Evolutionary conservation across 352 stramenopile species (phyloP).

Genomic region (Pythium rhizo-oryzae): DNA sequence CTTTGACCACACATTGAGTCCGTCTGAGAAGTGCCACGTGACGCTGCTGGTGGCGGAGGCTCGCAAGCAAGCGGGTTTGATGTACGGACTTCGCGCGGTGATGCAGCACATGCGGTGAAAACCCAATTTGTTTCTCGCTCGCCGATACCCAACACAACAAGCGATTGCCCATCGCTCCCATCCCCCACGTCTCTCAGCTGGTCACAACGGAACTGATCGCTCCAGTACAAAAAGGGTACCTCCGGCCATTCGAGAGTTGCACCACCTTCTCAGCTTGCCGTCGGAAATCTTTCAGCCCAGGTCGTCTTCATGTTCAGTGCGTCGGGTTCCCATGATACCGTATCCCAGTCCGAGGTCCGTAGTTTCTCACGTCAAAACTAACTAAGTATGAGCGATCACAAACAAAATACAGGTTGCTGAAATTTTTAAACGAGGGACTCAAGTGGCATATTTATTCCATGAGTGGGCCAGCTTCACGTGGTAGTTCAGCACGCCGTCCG

Average conservation of each 20-base stretch:
- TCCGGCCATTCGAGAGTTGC: not conserved
- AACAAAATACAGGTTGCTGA: slow-evolving; percentile 11
- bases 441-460: slow-evolving; percentile 37
- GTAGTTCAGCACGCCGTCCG: slow-evolving; percentile 46
- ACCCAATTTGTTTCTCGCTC: not conserved
- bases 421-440: slow-evolving; percentile 21
- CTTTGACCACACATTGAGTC: slow-evolving; percentile 78
- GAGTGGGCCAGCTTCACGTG: slow-evolving; percentile 69
- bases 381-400: slow-evolving; percentile 10
- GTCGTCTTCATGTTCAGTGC: slow-evolving; percentile 15
- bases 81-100: slow-evolving; percentile 86
- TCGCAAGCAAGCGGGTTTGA: slow-evolving; percentile 84
- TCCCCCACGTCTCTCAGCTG: not conserved
- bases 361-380: slow-evolving; percentile 5
- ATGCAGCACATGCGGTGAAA: slow-evolving; percentile 87
- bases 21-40: slow-evolving; percentile 87
- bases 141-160: not conserved
- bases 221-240: not conserved
- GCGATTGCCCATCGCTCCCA: not conserved
- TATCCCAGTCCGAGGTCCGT: not conserved
- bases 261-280: no score
- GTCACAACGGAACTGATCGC: slow-evolving; percentile 17
- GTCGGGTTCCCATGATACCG: not conserved
- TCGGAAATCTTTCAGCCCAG: not conserved
- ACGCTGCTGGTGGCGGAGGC: slow-evolving; percentile 83